Percentiles rank a stretch among this genome's conserved stretches.
Evolutionary conservation across 1,139 yeast species (phyloP).

Genomic region (Kurtzmaniella quercitrusa): DNA sequence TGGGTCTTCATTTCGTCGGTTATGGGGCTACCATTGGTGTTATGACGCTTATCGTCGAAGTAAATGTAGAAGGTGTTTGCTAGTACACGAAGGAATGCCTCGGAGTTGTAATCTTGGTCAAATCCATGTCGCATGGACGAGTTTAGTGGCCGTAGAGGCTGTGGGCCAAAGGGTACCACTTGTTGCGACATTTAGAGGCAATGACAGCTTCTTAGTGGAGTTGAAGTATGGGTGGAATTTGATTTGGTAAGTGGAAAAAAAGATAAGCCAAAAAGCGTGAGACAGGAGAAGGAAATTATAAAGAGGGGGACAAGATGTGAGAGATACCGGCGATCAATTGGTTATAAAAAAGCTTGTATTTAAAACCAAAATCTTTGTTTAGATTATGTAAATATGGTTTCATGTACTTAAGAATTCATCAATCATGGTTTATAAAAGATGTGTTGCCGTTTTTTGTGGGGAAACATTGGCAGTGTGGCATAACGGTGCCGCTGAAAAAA

Average conservation of each 20-base stretch:
- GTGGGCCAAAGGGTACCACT: constrained; percentile 26
- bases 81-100: constrained; percentile 59
- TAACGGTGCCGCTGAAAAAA: too few relatives aligned
- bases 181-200: constrained; percentile 14
- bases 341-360: too few relatives aligned
- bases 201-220: constrained; percentile 1
- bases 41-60: constrained; percentile 86
- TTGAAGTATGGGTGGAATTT: not conserved
- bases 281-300: too few relatives aligned
- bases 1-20: constrained; percentile 46
- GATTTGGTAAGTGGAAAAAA: not conserved
- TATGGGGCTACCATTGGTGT: constrained; percentile 85
- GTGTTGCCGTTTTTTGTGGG: too few relatives aligned
- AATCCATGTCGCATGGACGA: constrained; percentile 76
- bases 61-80: constrained; percentile 76
- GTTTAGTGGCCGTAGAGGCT: constrained; percentile 43
- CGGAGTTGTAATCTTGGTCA: constrained; percentile 62
- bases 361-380: too few relatives aligned
- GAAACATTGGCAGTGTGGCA: too few relatives aligned
- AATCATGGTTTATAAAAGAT: too few relatives aligned
- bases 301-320: too few relatives aligned
- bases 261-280: constrained; percentile 1
- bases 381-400: too few relatives aligned
- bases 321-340: too few relatives aligned
- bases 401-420: too few relatives aligned